Base-by-base conservation (phyloP, 2,329 filamentous ascomycete species). In the Trichoderma harzianum region DNA sequence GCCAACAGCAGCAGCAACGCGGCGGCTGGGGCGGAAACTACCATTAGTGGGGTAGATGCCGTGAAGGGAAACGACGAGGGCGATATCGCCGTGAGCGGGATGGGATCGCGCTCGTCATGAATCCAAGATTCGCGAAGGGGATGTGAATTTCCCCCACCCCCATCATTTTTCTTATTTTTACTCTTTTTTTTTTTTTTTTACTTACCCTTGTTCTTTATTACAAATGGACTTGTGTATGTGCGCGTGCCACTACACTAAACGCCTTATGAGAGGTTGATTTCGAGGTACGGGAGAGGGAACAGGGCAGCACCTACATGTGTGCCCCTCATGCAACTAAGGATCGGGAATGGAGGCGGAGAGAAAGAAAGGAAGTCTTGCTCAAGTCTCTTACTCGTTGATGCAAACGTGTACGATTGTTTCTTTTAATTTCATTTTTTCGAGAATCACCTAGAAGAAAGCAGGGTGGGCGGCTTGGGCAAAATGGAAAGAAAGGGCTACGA, bases 1-100 rank as follows among this genome's bases (percentile, higher is more conserved):
- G 82, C 63, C 78, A 81, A 72, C 79, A 78, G 36, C 65, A 69
- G 39, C 72, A 73, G 74, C 72, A 73, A 73, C 85, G 85, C 73
- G 84, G 86, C 74, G 87, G 87, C 77, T 89, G 87, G 87, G 87
- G 88, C 75, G 85, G 84, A 76, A 89, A 89, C 84, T 89, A 89
- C 83, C 83, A 87, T 76, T 84, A 85, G 79, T 76, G 76, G 77
- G 78, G 79, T 81, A 78, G 77, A 73, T 72, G 75, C 76, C 76
- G 77, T 74, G 77, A 77, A 66, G 76, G 74, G 72, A 77, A 67
- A 74, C 70, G 76, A 73, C 73, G 71, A 60, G 70, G 73, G 51
- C 69, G 30, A 64, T 60, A 72, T 47, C 73, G 72, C 28, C 55
- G 61, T 32, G 64, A 55, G 39, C 69, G 63, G 16, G 62, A 64